Base-by-base conservation (phyloP, 139 green algal genomes). In the Deuterostichococcus epilithicus region DNA sequence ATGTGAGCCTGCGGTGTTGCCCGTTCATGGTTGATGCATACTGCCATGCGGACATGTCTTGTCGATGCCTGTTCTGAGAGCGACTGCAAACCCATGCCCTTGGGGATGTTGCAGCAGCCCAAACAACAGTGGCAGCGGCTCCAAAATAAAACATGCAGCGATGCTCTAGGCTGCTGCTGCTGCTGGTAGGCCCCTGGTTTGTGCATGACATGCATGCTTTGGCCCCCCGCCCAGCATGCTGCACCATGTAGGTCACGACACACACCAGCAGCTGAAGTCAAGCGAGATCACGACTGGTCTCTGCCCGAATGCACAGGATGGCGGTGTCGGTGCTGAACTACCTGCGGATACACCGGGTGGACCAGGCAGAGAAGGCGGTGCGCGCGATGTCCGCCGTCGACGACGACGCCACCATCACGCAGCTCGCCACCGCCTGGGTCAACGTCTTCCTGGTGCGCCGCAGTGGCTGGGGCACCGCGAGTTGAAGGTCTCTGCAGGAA, bases 321-420 rank as follows among this genome's bases (percentile, higher is more conserved):
- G 90, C 94, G 0, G 78, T 97, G 23, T 92, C 82, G 66, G 87
- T 97, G 32, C 92, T 97, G 79, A 60, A 93, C 2, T 91, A 92
- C 76, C 83, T 99, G 0, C 91, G 92, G 45, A 97, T 99, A 86
- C 90, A 99, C 84, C 82, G 96, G 0, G 20, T 80, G 6, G 95
- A 99, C 83, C 88, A 92, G 72, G 96, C 96, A 52, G 93, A 98
- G 88, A 91, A 94, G 81, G 82, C 92, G 74, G 71, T 79, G 72
- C 81, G 89, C 86, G 87, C 84, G 6, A 99, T 99, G 96, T 82
- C 88, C 1, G 80, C 75, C 1, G 76, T 93, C 20, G 96, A 99
- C 80, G 96, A 99, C 63, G 96, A 99, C 75, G 90, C 93, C 0
- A 97, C 93, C 1, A 81, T 98, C 0, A 97, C 95, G 37, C 96